Evolutionary conservation across 2,329 filamentous ascomycete genomes (phyloP), one percentile per base, ranked within the genome.

Genomic region (Bimuria novae-zelandiae): DNA sequence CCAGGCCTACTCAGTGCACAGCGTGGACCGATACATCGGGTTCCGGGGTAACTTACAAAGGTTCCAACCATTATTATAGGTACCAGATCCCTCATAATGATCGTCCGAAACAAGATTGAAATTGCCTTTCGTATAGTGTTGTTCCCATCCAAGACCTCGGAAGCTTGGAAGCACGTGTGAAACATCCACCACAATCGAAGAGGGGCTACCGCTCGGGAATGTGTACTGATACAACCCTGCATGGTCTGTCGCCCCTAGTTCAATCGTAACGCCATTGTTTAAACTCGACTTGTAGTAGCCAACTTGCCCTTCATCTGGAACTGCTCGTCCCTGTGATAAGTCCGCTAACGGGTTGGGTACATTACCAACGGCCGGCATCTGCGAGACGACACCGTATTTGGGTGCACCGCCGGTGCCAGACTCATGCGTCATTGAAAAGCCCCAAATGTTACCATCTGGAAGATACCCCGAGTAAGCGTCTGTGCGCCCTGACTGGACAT

Each of bases 1-100:
- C 30, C 4, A 12, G 30, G 30, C 12, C 14, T 4, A 14, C 30
- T 4, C 14, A 12, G 12, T 14, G 8, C 7, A 23, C 14, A 45
- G 4, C 19, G 25, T 29, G 16, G 23, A 8, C 41, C 12, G n/a
- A n/a, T n/a, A n/a, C n/a, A n/a, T n/a, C n/a, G n/a, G n/a, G n/a
- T 35, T 25, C 21, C 10, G 29, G 22, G 16, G n/a, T n/a, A 7
- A 57, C 62, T 54, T 56, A 67, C 65, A 64, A 0, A 80, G 75
- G 53, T 88, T 89, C 85, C 85, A 88, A 12, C 86, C 84, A 64
- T 87, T 86, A 48, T 88, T 80, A 64, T 88, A 89, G 0, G 80
- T 80, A 0, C 86, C 85, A 32, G 75, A 79, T 0, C 85, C 86
- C 40, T 81, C 79, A 59, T 88, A 89, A 49, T 79, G 79, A 0